phyloP scores from a whole-genome alignment of 129 eudicot genomes.

The Chrysanthemum makinoi region DNA sequence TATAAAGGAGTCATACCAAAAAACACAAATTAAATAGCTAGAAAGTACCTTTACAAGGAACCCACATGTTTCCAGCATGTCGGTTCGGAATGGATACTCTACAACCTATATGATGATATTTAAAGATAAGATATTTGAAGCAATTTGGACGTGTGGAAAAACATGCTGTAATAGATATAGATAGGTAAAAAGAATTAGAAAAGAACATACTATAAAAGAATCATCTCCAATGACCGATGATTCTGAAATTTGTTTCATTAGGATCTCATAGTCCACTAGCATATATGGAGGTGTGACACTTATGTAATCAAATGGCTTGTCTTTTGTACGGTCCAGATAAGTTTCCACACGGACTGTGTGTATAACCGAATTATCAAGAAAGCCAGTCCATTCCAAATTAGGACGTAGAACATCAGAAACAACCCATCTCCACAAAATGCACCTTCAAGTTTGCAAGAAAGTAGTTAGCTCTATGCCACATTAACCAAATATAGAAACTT shows the following conservation, averaged over 20 bases:
- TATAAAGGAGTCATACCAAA: background rate
- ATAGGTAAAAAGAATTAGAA: background rate
- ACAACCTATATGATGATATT: slow-evolving; percentile 52
- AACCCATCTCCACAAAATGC: slow-evolving; percentile 94
- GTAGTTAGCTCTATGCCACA: slow-evolving; percentile 3
- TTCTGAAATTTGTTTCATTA: slow-evolving; percentile 76
- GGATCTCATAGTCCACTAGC: slow-evolving; percentile 67
- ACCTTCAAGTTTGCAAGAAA: slow-evolving; percentile 42
- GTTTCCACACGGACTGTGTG: slow-evolving; percentile 76
- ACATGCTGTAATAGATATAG: background rate
- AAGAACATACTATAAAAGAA: slow-evolving; percentile 66
- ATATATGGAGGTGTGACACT: slow-evolving; percentile 96
- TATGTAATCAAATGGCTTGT: slow-evolving; percentile 65
- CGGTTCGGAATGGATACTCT: slow-evolving; percentile 80
- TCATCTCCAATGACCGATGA: slow-evolving; percentile 75
- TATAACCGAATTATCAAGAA: slow-evolving; percentile 75
- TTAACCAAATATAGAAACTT: background rate
- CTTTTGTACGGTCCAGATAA: slow-evolving; percentile 63
- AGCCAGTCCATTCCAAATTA: slow-evolving; percentile 80
- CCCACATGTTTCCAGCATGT: slow-evolving; percentile 81
- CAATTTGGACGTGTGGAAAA: slow-evolving; percentile 1
- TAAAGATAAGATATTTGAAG: slow-evolving; percentile 15
- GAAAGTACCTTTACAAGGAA: slow-evolving; percentile 65
- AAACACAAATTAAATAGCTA: slow-evolving; percentile 14
- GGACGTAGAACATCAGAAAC: slow-evolving; percentile 72